Conservation (phyloP, 2,329 filamentous ascomycete species). For the Colletotrichum cuscutae region DNA sequence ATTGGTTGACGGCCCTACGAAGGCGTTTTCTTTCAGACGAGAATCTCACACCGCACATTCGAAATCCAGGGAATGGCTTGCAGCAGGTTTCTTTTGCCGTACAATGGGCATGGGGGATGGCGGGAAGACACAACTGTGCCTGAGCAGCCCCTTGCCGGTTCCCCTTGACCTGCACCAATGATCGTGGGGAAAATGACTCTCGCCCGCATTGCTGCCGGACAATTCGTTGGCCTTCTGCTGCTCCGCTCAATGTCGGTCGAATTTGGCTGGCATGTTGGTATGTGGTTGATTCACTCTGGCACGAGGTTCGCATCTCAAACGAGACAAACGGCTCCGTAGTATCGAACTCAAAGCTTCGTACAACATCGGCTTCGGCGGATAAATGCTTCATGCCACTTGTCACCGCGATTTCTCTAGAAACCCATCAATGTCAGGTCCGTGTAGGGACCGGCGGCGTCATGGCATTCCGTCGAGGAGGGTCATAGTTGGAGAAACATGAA, state of each 20-base stretch:
- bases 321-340: conserved; percentile 14
- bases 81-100: conserved; percentile 32
- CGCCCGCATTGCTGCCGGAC: conserved; percentile 11
- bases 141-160: conserved; percentile 28
- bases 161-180: conserved; percentile 18
- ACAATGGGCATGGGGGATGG: conserved; percentile 15
- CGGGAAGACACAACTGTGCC: conserved; percentile 32
- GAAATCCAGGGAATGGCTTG: conserved; percentile 22
- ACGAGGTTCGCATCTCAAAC: conserved; percentile 31
- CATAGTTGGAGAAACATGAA: conserved; percentile 5
- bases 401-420: neutral
- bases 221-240: conserved; percentile 3
- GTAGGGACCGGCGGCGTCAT: conserved; percentile 2
- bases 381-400: conserved; percentile 19
- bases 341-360: conserved; percentile 10
- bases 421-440: conserved; percentile 1
- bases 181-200: conserved; percentile 6
- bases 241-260: neutral
- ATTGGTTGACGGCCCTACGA: conserved; percentile 8
- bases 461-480: conserved; percentile 1
- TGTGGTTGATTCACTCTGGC: conserved; percentile 30
- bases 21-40: conserved; percentile 28
- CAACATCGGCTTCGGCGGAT: conserved; percentile 21
- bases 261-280: conserved; percentile 3
- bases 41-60: conserved; percentile 36